A percentile compares a stretch with the other conserved stretches of the same genome.
Evolutionary conservation across 1,284 basidiomycete species (phyloP).

Genomic region (Omphalotus olearius): DNA sequence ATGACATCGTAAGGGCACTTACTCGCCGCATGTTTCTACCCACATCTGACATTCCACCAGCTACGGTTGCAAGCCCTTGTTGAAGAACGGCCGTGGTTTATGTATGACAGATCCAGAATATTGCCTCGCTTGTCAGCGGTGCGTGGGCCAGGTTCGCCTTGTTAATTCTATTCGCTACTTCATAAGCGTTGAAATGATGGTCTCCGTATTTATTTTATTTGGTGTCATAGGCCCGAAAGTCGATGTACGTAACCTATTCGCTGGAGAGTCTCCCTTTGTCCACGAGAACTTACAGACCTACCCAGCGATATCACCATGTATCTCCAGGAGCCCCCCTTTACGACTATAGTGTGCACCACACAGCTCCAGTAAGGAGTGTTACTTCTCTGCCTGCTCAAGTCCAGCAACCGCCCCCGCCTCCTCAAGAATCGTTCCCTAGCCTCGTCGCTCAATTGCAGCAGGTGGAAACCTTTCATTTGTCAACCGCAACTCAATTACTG

Average conservation of each 20-base stretch:
- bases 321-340: no score
- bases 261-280: background rate
- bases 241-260: no score
- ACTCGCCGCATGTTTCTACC: background rate
- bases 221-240: no score
- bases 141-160: conserved; percentile 19
- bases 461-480: background rate
- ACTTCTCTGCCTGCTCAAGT: no score
- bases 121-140: conserved; percentile 29
- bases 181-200: background rate
- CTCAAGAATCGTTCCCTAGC: conserved; percentile 28
- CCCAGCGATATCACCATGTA: no score
- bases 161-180: background rate
- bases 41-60: conserved; percentile 24
- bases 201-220: background rate
- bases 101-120: conserved; percentile 23
- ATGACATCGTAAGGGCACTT: conserved; percentile 42
- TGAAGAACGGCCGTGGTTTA: conserved; percentile 31
- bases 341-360: no score
- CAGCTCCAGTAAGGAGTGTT: no score
- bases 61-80: conserved; percentile 36
- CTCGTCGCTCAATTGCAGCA: conserved; percentile 49
- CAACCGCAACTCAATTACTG: no score
- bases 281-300: background rate
- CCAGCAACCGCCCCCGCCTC: background rate